A percentile compares a stretch with the other conserved stretches of the same genome.
phyloP scores from a whole-genome alignment of 371 early-diverging fungal genomes.

The Circinella umbellata region DNA sequence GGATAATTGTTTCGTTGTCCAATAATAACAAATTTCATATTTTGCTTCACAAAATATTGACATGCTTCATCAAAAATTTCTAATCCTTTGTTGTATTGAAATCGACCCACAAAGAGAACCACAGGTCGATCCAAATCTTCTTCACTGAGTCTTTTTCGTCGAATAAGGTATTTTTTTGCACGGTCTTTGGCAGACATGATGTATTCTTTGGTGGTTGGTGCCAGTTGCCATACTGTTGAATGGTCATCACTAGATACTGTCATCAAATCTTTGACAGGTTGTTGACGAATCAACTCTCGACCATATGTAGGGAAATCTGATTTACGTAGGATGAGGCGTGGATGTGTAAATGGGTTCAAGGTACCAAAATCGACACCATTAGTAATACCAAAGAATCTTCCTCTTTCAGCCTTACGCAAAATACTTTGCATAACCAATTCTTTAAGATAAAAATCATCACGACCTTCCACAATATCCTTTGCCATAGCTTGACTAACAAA shows the following conservation, averaged over 20 bases:
- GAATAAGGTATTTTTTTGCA: constrained; percentile 55
- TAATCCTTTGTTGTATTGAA: constrained; percentile 58
- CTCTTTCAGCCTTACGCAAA: constrained; percentile 53
- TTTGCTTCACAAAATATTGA: constrained; percentile 42
- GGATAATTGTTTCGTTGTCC: constrained; percentile 62
- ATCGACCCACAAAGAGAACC: constrained; percentile 59
- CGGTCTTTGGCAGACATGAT: constrained; percentile 54
- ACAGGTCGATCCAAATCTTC: constrained; percentile 57
- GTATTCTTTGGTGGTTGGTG: constrained; percentile 36
- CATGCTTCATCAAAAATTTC: constrained; percentile 52
- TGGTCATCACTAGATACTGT: not conserved
- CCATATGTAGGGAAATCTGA: constrained; percentile 55
- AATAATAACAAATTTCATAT: constrained; percentile 62
- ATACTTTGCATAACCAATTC: constrained; percentile 65
- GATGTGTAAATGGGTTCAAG: constrained; percentile 59
- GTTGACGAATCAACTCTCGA: constrained; percentile 27
- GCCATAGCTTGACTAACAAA: constrained; percentile 62
- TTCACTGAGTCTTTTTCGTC: constrained; percentile 44
- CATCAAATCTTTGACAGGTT: constrained; percentile 12
- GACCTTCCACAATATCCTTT: constrained; percentile 63
- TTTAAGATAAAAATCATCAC: constrained; percentile 61
- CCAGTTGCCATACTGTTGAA: constrained; percentile 34
- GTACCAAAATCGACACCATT: constrained; percentile 63
- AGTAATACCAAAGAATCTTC: constrained; percentile 63
- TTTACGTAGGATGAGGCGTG: constrained; percentile 40